phyloP scores from a whole-genome alignment of 345 rosid genomes.

The Aethionema arabicum region DNA sequence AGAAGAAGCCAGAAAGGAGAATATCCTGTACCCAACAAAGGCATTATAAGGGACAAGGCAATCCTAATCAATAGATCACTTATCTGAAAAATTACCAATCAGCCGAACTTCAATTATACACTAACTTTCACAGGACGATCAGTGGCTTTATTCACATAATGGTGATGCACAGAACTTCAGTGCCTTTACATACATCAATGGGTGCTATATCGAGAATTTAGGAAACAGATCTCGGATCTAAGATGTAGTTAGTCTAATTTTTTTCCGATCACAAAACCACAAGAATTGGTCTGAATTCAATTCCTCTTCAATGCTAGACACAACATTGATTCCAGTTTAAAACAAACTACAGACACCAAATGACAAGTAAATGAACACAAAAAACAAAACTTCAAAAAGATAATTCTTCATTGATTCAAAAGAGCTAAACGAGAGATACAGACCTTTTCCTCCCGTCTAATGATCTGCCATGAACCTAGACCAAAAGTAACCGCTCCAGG shows the following conservation, averaged over 20 bases:
- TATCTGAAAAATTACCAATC: neutral
- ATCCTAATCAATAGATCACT: slow-evolving; percentile 3
- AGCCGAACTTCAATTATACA: slow-evolving; percentile 2
- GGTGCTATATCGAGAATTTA: neutral
- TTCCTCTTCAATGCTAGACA: slow-evolving; percentile 3
- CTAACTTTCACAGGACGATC: neutral
- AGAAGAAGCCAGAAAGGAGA: neutral
- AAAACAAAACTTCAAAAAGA: slow-evolving; percentile 3
- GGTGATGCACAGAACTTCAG: neutral
- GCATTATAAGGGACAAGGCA: neutral
- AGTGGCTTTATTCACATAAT: neutral
- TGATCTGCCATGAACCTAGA: slow-evolving; percentile 97
- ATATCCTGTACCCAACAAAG: neutral
- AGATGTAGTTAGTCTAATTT: neutral
- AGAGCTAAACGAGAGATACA: slow-evolving; percentile 15
- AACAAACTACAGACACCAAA: neutral
- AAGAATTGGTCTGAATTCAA: neutral
- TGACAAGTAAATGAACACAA: slow-evolving; percentile 13
- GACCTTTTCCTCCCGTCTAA: slow-evolving; percentile 94
- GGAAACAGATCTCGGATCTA: neutral
- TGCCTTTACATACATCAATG: slow-evolving; percentile 1
- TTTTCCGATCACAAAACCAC: neutral
- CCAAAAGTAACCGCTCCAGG: slow-evolving; percentile 94
- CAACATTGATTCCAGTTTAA: slow-evolving; percentile 4
- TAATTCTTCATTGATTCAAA: neutral